Conservation (phyloP, 2,329 filamentous ascomycete genomes). For the Bipolaris sorokiniana region DNA sequence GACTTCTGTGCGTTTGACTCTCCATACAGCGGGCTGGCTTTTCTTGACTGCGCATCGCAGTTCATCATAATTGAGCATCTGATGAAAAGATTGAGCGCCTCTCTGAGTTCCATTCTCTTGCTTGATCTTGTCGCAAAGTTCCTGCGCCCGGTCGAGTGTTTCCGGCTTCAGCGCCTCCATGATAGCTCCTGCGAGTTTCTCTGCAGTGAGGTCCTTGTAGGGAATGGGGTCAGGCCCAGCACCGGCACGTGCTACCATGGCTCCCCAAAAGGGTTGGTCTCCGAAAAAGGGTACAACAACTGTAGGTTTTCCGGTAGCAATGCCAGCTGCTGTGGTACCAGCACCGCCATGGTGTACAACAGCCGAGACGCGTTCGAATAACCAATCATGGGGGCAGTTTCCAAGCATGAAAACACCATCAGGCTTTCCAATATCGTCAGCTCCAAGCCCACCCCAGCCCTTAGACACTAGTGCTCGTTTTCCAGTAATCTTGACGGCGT, state of each 20-base stretch:
- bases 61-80: conserved; percentile 48
- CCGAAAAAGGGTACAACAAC: conserved; percentile 80
- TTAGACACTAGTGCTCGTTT: conserved; percentile 83
- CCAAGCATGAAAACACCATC: conserved; percentile 82
- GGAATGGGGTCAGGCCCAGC: conserved; percentile 50
- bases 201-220: conserved; percentile 49
- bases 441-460: conserved; percentile 85
- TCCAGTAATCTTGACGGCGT: conserved; percentile 60
- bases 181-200: conserved; percentile 48
- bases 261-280: conserved; percentile 52
- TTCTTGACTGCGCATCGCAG: conserved; percentile 45
- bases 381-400: conserved; percentile 87
- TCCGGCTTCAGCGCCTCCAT: conserved; percentile 48
- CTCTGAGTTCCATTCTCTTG: conserved; percentile 46
- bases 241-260: conserved; percentile 50
- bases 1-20: conserved; percentile 47
- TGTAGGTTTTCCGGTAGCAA: conserved; percentile 78
- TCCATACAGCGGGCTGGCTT: conserved; percentile 47
- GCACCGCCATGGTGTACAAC: conserved; percentile 90
- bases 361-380: conserved; percentile 79
- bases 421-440: conserved; percentile 67
- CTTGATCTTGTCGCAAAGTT: conserved; percentile 47
- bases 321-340: conserved; percentile 86
- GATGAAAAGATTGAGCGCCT: conserved; percentile 49
- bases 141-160: conserved; percentile 45